Conservation (phyloP, 257 asterid species). For the Misopates orontium region DNA sequence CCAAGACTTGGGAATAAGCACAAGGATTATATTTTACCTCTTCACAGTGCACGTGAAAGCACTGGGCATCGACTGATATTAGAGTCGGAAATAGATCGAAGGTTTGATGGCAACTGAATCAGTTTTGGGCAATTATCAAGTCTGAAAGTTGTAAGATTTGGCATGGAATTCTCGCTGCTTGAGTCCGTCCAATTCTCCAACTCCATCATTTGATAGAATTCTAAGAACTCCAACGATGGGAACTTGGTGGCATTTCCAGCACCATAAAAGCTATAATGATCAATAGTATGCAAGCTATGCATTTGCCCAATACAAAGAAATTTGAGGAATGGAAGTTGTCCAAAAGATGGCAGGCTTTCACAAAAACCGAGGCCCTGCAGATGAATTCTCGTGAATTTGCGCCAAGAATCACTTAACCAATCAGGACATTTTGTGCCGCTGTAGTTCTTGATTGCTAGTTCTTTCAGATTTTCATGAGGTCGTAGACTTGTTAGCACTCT, state of each 20-base stretch:
- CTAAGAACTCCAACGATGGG: slow-evolving; percentile 2
- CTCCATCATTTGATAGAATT: slow-evolving; percentile 2
- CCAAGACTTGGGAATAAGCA: too few relatives aligned
- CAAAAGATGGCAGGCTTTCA: slow-evolving; percentile 4
- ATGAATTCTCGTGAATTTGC: slow-evolving; percentile 13
- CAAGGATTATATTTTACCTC: neutral
- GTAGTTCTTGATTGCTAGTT: neutral
- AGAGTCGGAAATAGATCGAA: neutral
- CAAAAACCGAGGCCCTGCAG: slow-evolving; percentile 17
- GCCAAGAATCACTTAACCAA: neutral
- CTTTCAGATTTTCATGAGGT: slow-evolving; percentile 25
- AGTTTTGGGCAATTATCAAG: slow-evolving; percentile 18
- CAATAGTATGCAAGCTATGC: neutral
- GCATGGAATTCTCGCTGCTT: slow-evolving; percentile 3
- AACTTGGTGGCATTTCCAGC: neutral
- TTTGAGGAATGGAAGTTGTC: slow-evolving; percentile 5
- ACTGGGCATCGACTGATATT: neutral
- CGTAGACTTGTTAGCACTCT: neutral
- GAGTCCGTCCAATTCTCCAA: neutral
- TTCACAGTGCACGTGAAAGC: neutral
- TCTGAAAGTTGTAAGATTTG: neutral
- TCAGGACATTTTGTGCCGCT: neutral
- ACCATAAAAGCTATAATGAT: slow-evolving; percentile 4
- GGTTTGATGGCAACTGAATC: neutral
- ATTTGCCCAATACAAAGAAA: neutral